Conservation (phyloP, 2,329 filamentous ascomycete species). For the Sporothrix euskadiensis region DNA sequence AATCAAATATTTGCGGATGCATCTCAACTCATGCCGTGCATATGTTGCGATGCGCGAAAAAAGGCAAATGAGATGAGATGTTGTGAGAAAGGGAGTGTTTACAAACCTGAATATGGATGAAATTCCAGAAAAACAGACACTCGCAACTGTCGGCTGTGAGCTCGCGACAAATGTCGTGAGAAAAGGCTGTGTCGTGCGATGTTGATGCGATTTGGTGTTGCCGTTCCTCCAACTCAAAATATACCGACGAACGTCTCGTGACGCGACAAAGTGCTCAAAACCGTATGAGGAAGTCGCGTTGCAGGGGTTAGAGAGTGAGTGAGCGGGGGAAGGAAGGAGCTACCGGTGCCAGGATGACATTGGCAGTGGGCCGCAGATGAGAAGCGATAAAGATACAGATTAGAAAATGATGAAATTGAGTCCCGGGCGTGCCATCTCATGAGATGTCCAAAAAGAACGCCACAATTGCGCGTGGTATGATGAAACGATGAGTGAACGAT, state of each 20-base stretch:
- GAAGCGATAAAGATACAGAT: neutral
- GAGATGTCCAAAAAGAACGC: neutral
- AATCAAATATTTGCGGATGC: neutral
- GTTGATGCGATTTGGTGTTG: neutral
- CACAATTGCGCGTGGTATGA: neutral
- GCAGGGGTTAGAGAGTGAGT: neutral
- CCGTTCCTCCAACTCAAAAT: neutral
- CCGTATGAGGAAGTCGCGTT: constrained; percentile 18
- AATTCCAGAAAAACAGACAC: neutral
- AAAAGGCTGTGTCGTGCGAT: neutral
- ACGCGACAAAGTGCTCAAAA: constrained; percentile 18
- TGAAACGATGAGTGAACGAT: constrained; percentile 18
- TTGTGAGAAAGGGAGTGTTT: neutral
- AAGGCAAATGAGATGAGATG: neutral
- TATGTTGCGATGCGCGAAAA: neutral
- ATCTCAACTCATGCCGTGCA: neutral
- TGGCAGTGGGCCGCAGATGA: neutral
- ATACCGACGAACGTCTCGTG: neutral
- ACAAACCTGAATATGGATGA: neutral
- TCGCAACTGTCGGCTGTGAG: neutral
- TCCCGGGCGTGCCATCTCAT: neutral
- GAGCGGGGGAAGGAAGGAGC: constrained; percentile 10
- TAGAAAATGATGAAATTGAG: constrained; percentile 7
- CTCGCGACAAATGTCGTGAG: neutral
- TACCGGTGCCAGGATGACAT: neutral